Evolutionary conservation across 2,329 filamentous ascomycete genomes (phyloP).

Genomic region (Aspergillus aculeatus): DNA sequence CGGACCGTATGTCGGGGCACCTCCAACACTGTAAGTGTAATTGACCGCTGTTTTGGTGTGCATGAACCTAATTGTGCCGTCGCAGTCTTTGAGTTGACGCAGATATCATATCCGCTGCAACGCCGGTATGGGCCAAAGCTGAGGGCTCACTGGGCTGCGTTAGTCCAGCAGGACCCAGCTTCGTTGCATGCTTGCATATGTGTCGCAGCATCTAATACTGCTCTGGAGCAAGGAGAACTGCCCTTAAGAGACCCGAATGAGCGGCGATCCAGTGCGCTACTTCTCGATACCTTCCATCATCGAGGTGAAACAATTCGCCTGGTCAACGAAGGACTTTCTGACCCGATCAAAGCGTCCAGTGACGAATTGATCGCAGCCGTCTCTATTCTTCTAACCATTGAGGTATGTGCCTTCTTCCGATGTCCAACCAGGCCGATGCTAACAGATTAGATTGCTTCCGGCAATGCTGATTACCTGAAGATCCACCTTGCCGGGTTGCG

Average conservation of each 20-base stretch:
- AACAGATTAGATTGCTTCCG: conserved; percentile 36
- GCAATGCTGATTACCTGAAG: conserved; percentile 40
- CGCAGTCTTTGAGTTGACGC: conserved; percentile 38
- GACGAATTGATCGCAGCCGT: conserved; percentile 42
- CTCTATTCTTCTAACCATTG: conserved; percentile 40
- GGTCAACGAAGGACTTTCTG: conserved; percentile 40
- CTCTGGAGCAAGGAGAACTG: conserved; percentile 34
- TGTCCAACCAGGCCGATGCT: conserved; percentile 3
- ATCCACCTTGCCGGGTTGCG: conserved; percentile 41
- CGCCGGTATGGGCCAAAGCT: conserved; percentile 34
- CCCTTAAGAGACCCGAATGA: conserved; percentile 35
- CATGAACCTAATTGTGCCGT: conserved; percentile 9
- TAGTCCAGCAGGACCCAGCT: conserved; percentile 38
- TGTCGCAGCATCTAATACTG: conserved; percentile 38
- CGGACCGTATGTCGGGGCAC: conserved; percentile 39
- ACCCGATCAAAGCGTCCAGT: conserved; percentile 39
- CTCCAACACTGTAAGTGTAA: conserved; percentile 36
- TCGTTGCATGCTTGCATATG: conserved; percentile 40
- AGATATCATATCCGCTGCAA: conserved; percentile 37
- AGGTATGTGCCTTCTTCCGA: conserved; percentile 26
- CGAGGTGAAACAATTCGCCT: conserved; percentile 41
- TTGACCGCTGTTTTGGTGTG: neutral
- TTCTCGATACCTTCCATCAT: conserved; percentile 40
- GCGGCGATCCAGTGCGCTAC: conserved; percentile 29
- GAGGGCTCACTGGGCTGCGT: conserved; percentile 36